Base-by-base conservation (phyloP, 2,329 filamentous ascomycete genomes). In the Clonostachys byssicola region DNA sequence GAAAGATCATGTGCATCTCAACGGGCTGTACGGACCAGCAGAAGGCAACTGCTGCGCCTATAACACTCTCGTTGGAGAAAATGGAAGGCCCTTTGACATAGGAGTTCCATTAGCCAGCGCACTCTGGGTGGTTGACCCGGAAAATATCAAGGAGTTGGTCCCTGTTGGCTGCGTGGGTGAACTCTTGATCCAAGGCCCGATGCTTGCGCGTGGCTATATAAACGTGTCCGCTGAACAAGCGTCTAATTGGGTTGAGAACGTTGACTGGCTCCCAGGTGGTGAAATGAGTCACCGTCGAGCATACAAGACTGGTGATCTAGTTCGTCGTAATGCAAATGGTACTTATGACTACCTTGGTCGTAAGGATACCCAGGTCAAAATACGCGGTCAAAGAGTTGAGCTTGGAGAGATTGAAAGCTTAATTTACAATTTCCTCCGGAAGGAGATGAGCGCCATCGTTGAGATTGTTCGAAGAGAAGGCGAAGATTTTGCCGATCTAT, bases 141-240 rank as follows among this genome's bases (percentile, higher is more conserved):
- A 39, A 14, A 47, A 51, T 6, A 36, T 54, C 16, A 17, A 38
- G 13, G 12, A 44, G 43, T 53, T 63, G 6, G 43, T 53, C 2
- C 58, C 61, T 1, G 44, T 62, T 10, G 60, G 57, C 5, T 44
- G 44, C 6, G 23, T 57, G 3, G 72, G 71, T 16, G 72, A 75
- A 53, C 63, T 75, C n/a, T 55, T 72, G 10, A 60, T 77, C 36
- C 70, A 71, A 50, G 74, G 74, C 2, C 75, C 75, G 3, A 69
- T 74, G 20, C 71, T 83, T 16, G 77, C 75, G 17, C 66, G 73
- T 23, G 77, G 77, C 23, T 83, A 83, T 49, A 60, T 80, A 36
- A 73, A 75, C 49, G 73, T 80, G 40, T 61, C 64, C 1, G 64
- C 68, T 43, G 77, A 76, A 55, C 81, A 78, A 0, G 64, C 63